Percentiles rank a stretch among this genome's conserved stretches.
phyloP scores from a whole-genome alignment of 495 filamentous ascomycete species.

The Aspergillus avenaceus region DNA sequence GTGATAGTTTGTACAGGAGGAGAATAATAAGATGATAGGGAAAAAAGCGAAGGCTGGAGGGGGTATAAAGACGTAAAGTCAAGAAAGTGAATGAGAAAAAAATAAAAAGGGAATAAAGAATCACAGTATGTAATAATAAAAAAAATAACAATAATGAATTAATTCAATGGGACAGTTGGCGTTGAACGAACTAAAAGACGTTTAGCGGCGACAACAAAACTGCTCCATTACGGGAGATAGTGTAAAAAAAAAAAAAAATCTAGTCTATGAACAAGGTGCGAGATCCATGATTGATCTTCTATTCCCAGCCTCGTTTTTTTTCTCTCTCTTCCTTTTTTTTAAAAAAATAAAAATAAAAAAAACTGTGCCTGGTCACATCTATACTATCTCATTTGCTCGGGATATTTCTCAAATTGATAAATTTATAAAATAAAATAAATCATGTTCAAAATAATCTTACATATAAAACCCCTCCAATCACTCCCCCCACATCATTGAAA shows the following conservation, averaged over 20 bases:
- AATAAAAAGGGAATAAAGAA: too few relatives aligned
- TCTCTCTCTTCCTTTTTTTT: background rate
- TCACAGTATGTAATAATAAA: too few relatives aligned
- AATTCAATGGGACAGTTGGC: background rate
- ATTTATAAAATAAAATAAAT: too few relatives aligned
- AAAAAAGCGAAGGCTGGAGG: conserved; percentile 6
- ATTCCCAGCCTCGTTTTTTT: background rate
- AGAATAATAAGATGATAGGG: background rate
- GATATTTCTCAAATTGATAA: too few relatives aligned
- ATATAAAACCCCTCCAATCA: too few relatives aligned
- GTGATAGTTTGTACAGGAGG: background rate
- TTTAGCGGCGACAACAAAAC: conserved; percentile 10
- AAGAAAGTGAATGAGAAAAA: background rate
- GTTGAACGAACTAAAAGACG: background rate
- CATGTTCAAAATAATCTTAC: too few relatives aligned
- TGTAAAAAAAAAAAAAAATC: background rate
- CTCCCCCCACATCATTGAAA: too few relatives aligned
- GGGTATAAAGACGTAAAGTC: background rate
- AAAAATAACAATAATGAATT: background rate
- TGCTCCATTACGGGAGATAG: background rate
- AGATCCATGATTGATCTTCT: background rate
- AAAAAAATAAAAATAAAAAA: too few relatives aligned
- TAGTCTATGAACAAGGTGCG: too few relatives aligned
- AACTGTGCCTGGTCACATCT: too few relatives aligned
- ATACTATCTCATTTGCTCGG: background rate